Base-by-base conservation (phyloP, 805 yeast genomes). In the Metschnikowia matae region DNA sequence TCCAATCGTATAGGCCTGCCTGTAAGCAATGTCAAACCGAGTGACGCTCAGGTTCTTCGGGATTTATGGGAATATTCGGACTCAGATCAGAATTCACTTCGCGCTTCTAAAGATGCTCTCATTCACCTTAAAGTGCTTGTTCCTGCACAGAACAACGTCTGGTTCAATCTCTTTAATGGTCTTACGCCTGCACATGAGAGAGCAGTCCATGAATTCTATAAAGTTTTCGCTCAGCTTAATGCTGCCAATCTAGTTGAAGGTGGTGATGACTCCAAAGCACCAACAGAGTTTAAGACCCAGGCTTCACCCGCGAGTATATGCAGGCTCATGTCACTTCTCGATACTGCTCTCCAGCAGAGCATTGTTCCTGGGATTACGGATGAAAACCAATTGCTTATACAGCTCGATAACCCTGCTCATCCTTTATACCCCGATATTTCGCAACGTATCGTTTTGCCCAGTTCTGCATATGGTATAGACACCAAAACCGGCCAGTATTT, bases 1-100 rank as follows among this genome's bases (percentile, higher is more conserved):
- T 43, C 48, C 44, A 55, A 57, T 23, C 58, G 53, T 29, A 49
- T 58, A 48, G 50, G 54, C n/a, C 26, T 49, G 32, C 59, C 58
- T 6, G 53, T 54, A 4, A 41, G 43, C 29, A 40, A 44, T 7
- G 48, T 54, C 37, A 18, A 40, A 6, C 23, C 38, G 23, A 44
- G 44, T n/a, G 57, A 58, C 17, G 40, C 46, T 26, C 48, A 36
- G 42, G 33, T 13, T 11, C 35, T 50, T 15, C 36, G 43, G 26
- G 57, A 56, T 23, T 41, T 50, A 15, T 43, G 52, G 50, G 23
- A 46, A 8, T 36, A 29, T n/a, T 36, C 53, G 3, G 46, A 34
- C 11, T 6, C 46, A 7, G 34, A 23, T 3, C 34, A n/a, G 33
- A 33, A 15, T 17, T 23, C 34, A 23, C 40, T 23, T 13, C 40